These are phyloP conservation scores for Basidiobolus heterosporus DNA, from an alignment of 371 early-diverging fungal species.

Conservation along the genomic window DNA sequence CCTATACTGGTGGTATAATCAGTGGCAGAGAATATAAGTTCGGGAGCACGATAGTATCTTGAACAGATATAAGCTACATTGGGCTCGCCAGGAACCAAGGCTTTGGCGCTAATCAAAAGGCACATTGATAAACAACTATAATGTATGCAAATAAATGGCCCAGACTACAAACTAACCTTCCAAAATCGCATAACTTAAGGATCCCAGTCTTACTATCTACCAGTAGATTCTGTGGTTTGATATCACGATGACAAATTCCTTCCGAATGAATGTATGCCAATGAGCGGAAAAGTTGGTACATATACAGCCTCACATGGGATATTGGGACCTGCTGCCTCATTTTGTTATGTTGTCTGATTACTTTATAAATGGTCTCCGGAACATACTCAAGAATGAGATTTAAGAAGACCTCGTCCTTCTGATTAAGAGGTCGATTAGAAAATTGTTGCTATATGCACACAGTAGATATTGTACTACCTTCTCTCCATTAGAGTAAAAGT, in stretches of 20 bases:
- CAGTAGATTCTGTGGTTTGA: slow-evolving; percentile 97
- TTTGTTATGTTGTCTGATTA: slow-evolving; percentile 70
- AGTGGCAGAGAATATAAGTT: slow-evolving; percentile 92
- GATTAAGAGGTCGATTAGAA: too few relatives aligned
- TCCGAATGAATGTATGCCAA: slow-evolving; percentile 90
- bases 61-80: slow-evolving; percentile 98
- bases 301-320: slow-evolving; percentile 83
- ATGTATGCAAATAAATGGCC: too few relatives aligned
- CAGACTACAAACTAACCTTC: slow-evolving; percentile 35
- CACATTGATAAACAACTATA: not conserved
- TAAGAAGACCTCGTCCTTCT: slow-evolving; percentile 82
- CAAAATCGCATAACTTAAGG: slow-evolving; percentile 97
- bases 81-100: slow-evolving; percentile 78
- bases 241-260: slow-evolving; percentile 87
- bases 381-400: slow-evolving; percentile 85
- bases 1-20: slow-evolving; percentile 84
- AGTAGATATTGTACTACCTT: too few relatives aligned
- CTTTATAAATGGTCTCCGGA: slow-evolving; percentile 86
- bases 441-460: too few relatives aligned
- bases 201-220: slow-evolving; percentile 77
- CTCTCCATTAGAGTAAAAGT: slow-evolving; percentile 76
- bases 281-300: slow-evolving; percentile 91
- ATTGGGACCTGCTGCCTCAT: slow-evolving; percentile 85
- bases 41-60: slow-evolving; percentile 96
- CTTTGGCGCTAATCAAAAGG: slow-evolving; percentile 58